Percentiles rank a stretch among this genome's conserved stretches.
These are phyloP conservation scores for Letharia columbiana DNA, from an alignment of 495 filamentous ascomycete genomes.

Conservation along the genomic window DNA sequence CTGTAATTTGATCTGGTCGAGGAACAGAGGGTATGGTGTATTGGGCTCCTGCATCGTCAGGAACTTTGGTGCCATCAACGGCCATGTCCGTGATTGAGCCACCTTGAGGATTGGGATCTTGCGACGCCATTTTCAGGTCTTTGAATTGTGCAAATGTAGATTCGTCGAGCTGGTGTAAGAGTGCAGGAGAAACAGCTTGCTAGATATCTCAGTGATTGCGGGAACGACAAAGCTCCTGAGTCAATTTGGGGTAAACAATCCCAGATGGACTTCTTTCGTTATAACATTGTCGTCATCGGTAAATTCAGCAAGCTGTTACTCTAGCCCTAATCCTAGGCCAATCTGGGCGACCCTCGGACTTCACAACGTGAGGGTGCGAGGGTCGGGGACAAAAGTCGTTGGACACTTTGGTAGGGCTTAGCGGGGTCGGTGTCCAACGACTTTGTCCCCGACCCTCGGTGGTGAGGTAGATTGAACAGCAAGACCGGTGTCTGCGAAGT, in stretches of 20 bases:
- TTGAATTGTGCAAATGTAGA: background rate
- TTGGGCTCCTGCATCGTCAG: slow-evolving; percentile 45
- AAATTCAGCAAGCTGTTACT: too few relatives aligned
- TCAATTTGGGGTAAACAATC: too few relatives aligned
- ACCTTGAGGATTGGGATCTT: slow-evolving; percentile 29
- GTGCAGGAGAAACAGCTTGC: background rate
- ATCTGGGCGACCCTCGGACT: background rate
- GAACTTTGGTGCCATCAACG: slow-evolving; percentile 42
- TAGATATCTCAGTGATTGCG: background rate
- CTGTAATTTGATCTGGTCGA: slow-evolving; percentile 40
- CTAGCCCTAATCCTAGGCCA: background rate
- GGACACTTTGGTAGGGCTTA: too few relatives aligned
- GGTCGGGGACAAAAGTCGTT: too few relatives aligned
- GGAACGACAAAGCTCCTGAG: too few relatives aligned
- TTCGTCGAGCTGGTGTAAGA: too few relatives aligned
- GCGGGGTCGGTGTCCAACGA: too few relatives aligned
- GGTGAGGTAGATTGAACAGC: too few relatives aligned
- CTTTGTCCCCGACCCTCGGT: too few relatives aligned
- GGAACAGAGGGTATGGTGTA: slow-evolving; percentile 49
- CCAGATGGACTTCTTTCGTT: too few relatives aligned
- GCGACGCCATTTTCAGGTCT: slow-evolving; percentile 1
- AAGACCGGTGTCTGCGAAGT: too few relatives aligned
- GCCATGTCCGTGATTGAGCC: slow-evolving; percentile 45
- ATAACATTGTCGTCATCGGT: too few relatives aligned
- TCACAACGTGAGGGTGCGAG: background rate